These are phyloP conservation scores for Lactarius hengduanensis DNA, from an alignment of 768 basidiomycete species.

Conservation along the genomic window DNA sequence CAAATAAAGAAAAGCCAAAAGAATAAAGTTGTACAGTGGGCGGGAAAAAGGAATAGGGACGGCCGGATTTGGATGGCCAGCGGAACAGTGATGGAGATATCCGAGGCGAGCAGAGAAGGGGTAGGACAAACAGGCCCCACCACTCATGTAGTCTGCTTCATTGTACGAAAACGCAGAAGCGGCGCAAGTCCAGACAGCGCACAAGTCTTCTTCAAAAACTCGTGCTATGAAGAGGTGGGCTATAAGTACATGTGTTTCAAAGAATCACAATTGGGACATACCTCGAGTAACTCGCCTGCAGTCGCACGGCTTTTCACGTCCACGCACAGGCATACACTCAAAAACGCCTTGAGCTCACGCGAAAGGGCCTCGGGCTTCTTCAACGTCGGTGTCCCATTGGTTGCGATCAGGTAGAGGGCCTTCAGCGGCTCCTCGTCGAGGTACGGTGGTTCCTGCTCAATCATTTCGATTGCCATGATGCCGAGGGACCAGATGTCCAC, in stretches of 20 bases:
- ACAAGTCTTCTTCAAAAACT: constrained; percentile 91
- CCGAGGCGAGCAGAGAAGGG: constrained; percentile 14
- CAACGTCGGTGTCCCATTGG: constrained; percentile 96
- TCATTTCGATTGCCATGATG: constrained; percentile 99
- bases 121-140: not conserved
- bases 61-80: not conserved
- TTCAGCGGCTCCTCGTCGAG: constrained; percentile 94
- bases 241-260: constrained; percentile 25
- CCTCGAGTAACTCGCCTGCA: constrained; percentile 80
- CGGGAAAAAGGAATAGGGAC: constrained; percentile 1
- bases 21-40: constrained; percentile 13
- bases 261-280: constrained; percentile 40
- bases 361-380: constrained; percentile 94
- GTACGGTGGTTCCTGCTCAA: constrained; percentile 96
- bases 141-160: constrained; percentile 46
- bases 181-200: constrained; percentile 79
- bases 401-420: constrained; percentile 93
- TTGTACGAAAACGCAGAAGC: constrained; percentile 70
- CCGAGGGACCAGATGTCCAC: constrained; percentile 97
- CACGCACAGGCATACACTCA: constrained; percentile 97
- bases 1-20: constrained; percentile 16
- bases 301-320: constrained; percentile 94
- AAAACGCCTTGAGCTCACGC: constrained; percentile 90
- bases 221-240: constrained; percentile 61
- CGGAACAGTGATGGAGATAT: constrained; percentile 7